Evolutionary conservation across 75 land plant genomes (phyloP).

Genomic region (Pinus taeda): DNA sequence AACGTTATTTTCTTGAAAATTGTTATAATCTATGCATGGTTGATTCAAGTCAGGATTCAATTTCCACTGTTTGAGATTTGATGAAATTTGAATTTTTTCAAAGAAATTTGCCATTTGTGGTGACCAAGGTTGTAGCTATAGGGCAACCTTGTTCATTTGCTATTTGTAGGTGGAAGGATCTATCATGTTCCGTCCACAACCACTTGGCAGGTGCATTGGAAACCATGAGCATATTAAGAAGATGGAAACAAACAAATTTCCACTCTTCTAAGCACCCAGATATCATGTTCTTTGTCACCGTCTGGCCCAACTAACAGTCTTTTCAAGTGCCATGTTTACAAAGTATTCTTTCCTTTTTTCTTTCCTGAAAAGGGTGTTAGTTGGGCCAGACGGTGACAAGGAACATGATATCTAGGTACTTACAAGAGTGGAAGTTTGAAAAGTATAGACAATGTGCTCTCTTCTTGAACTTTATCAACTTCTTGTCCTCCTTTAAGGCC

Average conservation of each 20-base stretch:
- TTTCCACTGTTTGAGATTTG: no score
- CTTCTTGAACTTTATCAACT: neutral
- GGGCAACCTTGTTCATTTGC: neutral
- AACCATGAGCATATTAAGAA: neutral
- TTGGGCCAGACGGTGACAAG: no score
- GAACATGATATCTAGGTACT: no score
- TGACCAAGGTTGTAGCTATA: neutral
- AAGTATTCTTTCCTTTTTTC: neutral
- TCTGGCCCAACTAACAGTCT: neutral
- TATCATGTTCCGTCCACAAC: neutral
- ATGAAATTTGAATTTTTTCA: no score
- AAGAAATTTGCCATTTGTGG: no score
- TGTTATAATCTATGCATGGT: no score
- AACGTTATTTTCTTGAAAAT: no score
- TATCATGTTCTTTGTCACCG: neutral
- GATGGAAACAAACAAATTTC: neutral
- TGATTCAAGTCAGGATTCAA: no score
- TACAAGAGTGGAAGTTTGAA: no score
- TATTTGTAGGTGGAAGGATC: neutral
- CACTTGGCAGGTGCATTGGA: neutral
- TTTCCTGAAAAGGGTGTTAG: neutral
- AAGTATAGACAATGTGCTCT: neutral
- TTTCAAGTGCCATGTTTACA: neutral
- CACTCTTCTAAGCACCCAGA: neutral
- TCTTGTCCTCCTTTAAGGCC: neutral